These are phyloP conservation scores for Ustulina deusta DNA, from an alignment of 2,329 filamentous ascomycete genomes.

Conservation along the genomic window DNA sequence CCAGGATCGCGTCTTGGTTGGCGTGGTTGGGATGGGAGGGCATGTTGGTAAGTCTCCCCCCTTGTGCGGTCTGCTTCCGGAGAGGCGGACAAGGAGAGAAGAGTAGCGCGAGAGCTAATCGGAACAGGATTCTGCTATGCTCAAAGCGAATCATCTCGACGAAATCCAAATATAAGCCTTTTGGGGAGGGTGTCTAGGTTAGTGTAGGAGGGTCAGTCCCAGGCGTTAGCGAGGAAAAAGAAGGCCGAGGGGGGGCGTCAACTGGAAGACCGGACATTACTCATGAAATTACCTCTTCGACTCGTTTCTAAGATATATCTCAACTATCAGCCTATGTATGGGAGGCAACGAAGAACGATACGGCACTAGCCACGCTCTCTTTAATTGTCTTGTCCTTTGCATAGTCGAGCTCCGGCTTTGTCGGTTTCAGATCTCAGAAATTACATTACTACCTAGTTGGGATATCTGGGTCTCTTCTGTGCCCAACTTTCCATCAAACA, in stretches of 20 bases:
- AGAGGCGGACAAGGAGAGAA: neutral
- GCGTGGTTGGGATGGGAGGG: conserved; percentile 50
- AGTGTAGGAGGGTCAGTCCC: neutral
- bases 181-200: neutral
- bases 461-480: too few relatives aligned
- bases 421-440: too few relatives aligned
- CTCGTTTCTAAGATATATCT: too few relatives aligned
- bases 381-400: neutral
- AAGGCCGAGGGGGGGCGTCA: neutral
- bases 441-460: too few relatives aligned
- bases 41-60: conserved; percentile 46
- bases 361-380: neutral
- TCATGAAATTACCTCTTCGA: neutral
- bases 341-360: neutral
- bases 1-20: conserved; percentile 47
- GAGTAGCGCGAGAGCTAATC: conserved; percentile 23
- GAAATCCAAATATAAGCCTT: conserved; percentile 29
- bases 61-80: neutral
- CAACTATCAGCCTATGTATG: too few relatives aligned
- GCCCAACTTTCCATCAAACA: neutral
- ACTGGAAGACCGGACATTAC: neutral
- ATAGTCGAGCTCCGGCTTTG: neutral
- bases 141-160: conserved; percentile 42
- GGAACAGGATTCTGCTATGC: conserved; percentile 41
- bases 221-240: neutral